A percentile compares a stretch with the other conserved stretches of the same genome.
Conservation (phyloP, 2,329 filamentous ascomycete genomes). For the Ceratocystis papillata region DNA sequence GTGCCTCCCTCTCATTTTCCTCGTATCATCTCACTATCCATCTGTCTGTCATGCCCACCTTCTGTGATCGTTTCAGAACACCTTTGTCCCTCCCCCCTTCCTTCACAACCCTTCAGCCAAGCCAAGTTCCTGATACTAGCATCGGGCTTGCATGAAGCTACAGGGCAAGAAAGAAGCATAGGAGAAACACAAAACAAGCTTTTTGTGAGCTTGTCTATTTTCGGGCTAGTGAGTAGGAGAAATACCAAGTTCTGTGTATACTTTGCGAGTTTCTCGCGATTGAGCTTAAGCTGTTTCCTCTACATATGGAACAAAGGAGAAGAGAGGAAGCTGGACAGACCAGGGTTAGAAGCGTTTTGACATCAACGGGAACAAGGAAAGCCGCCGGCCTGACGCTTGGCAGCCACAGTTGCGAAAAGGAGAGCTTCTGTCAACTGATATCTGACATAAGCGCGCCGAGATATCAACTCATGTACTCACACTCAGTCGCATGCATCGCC, state of each 20-base stretch:
- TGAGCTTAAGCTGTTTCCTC: background rate
- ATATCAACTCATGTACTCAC: background rate
- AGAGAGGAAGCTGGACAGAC: background rate
- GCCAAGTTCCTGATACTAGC: background rate
- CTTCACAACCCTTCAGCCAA: background rate
- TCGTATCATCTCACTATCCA: too few relatives aligned
- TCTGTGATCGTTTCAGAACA: background rate
- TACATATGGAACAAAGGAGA: too few relatives aligned
- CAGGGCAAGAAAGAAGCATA: background rate
- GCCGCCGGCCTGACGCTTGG: background rate
- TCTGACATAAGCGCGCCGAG: background rate
- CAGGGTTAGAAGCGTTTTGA: background rate
- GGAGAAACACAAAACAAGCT: conserved; percentile 11
- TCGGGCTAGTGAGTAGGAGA: background rate
- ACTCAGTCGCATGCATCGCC: background rate
- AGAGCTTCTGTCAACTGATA: background rate
- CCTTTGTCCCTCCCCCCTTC: background rate
- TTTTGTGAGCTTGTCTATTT: background rate
- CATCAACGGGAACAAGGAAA: background rate
- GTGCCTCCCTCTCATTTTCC: too few relatives aligned
- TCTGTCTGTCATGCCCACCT: background rate
- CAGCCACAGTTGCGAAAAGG: background rate
- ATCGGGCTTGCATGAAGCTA: background rate
- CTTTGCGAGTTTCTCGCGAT: background rate
- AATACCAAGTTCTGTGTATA: background rate